Evolutionary conservation across 2,329 filamentous ascomycete genomes (phyloP), one percentile per base, ranked within the genome.

Genomic region (Exophiala aquamarina): DNA sequence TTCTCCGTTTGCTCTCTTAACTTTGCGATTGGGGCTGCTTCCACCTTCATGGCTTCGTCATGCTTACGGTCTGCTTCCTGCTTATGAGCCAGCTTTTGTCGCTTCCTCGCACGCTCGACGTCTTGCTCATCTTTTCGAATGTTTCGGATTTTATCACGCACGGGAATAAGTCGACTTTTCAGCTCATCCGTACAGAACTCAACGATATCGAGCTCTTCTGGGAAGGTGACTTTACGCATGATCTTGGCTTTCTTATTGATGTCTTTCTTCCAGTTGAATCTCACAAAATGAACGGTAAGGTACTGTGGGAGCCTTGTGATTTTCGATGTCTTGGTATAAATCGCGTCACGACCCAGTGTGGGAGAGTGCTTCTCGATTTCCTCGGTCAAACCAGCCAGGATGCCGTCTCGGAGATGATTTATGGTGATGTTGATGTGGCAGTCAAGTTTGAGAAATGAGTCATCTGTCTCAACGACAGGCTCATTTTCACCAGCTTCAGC

Each of bases 201-300:
- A 17, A 95, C 84, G 31, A 89, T 83, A 62, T 98, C 93, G 26
- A 98, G 75, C 69, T 98, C 93, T 41, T 88, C 84, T 5, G 92
- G 92, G 66, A 98, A 98, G 0, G 89, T 92, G 47, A 98, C 93
- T 72, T 97, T 98, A 66, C 91, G 88, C 88, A 98, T 92, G 61
- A 98, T 98, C 78, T 98, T 98, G 58, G 92, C 91, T 77, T 98
- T 98, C 76, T 97, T 97, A 69, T 94, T 86, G 3, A 89, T 90
- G 59, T 95, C 89, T 37, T 86, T 83, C 65, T 95, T 92, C 93
- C 93, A 98, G 74, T 92, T 96, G 73, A 98, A 98, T 56, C 93
- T 89, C 47, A 98, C 88, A 66, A 98, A 95, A 69, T 98, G 93
- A 3, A 98, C 89, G 0, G 93, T 93, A 35, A 98, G 78, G 66